phyloP scores from a whole-genome alignment of 2,329 filamentous ascomycete genomes.

The Macroventuria anomochaeta region DNA sequence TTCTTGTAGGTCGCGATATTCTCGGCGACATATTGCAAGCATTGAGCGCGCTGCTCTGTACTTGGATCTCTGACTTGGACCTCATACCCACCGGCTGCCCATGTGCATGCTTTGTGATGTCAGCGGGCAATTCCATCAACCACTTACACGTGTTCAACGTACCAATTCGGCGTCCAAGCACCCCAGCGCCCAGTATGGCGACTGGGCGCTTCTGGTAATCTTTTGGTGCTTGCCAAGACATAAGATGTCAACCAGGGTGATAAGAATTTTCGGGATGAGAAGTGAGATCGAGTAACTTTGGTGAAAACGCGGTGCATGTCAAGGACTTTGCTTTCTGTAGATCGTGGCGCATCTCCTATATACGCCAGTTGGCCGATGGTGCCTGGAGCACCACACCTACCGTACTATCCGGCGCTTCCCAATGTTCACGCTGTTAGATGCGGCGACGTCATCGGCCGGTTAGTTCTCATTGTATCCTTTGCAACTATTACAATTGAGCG shows the following conservation, averaged over 20 bases:
- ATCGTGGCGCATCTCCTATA: neutral
- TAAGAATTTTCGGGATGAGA: neutral
- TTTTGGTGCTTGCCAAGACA: conserved; percentile 16
- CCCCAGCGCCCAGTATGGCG: conserved; percentile 24
- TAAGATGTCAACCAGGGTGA: neutral
- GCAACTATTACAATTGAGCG: neutral
- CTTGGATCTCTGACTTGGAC: conserved; percentile 54
- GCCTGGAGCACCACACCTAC: conserved; percentile 2
- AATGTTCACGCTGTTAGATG: neutral
- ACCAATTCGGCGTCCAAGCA: conserved; percentile 26
- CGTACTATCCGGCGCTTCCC: conserved; percentile 11
- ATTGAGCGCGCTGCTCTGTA: conserved; percentile 44
- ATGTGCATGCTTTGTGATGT: conserved; percentile 27
- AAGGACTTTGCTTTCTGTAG: neutral
- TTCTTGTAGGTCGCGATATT: conserved; percentile 32
- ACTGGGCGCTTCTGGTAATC: conserved; percentile 16
- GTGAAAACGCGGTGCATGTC: neutral
- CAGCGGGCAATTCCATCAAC: neutral
- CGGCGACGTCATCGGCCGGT: conserved; percentile 6
- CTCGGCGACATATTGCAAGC: conserved; percentile 50
- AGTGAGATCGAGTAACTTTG: neutral
- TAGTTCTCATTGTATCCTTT: neutral
- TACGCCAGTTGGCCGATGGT: conserved; percentile 2
- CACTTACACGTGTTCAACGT: neutral
- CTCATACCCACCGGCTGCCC: conserved; percentile 53